These are phyloP conservation scores for Myxozyma nipponensis DNA, from an alignment of 805 yeast genomes.

Conservation along the genomic window DNA sequence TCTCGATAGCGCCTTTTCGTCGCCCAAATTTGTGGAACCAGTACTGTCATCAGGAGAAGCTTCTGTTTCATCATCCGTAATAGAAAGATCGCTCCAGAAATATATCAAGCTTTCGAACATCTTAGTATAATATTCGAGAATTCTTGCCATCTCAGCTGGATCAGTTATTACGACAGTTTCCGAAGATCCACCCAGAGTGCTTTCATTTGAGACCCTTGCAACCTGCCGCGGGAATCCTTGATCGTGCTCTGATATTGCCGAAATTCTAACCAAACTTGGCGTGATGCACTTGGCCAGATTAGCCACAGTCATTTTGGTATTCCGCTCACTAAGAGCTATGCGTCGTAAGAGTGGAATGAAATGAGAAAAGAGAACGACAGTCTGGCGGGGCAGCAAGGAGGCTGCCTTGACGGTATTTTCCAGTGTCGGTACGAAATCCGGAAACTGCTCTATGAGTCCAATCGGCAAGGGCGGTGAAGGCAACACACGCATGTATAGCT, in stretches of 20 bases:
- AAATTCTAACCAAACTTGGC: conserved; percentile 21
- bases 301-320: conserved; percentile 16
- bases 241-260: conserved; percentile 11
- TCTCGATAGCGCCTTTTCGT: neutral
- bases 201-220: neutral
- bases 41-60: neutral
- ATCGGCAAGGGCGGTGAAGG: conserved; percentile 52
- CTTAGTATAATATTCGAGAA: conserved; percentile 20
- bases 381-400: conserved; percentile 17
- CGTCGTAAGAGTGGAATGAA: conserved; percentile 25
- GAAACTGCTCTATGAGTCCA: conserved; percentile 7
- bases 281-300: conserved; percentile 23
- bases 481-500: conserved; percentile 48
- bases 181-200: neutral
- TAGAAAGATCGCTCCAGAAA: conserved; percentile 22
- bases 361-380: conserved; percentile 17
- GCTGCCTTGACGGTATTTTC: conserved; percentile 18
- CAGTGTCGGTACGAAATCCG: conserved; percentile 31
- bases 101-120: conserved; percentile 24
- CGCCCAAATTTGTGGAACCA: conserved; percentile 1
- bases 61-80: neutral
- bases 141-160: conserved; percentile 16
- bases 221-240: neutral
- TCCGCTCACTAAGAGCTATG: conserved; percentile 18
- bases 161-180: conserved; percentile 9